Conservation (phyloP, 768 basidiomycete species). For the Suillus bovinus region DNA sequence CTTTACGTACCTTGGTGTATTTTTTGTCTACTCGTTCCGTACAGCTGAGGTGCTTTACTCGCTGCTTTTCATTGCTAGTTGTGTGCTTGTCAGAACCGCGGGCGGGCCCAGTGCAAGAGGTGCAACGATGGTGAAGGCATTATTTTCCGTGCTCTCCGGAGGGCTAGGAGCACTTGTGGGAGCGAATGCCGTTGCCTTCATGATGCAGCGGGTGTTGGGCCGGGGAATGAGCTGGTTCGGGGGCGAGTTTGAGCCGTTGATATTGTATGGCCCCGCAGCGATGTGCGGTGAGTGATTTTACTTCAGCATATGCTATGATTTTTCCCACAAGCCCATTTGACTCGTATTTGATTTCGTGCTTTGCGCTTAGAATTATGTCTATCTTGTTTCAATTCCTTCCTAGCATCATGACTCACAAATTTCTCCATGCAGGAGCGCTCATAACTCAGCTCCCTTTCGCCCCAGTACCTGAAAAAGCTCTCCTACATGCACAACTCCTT, state of each 20-base stretch:
- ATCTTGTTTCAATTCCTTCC: background rate
- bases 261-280: constrained; percentile 75
- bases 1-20: constrained; percentile 67
- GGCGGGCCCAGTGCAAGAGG: constrained; percentile 2
- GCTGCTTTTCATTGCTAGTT: constrained; percentile 46
- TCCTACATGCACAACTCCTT: constrained; percentile 62
- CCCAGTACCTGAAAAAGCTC: constrained; percentile 11
- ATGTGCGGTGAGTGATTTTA: constrained; percentile 55
- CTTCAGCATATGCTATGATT: background rate
- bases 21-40: constrained; percentile 73
- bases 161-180: constrained; percentile 57
- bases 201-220: constrained; percentile 62
- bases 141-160: constrained; percentile 51
- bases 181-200: constrained; percentile 69
- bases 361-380: background rate
- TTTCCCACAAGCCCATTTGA: background rate
- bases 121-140: constrained; percentile 37
- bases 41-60: constrained; percentile 68
- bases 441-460: constrained; percentile 60
- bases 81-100: constrained; percentile 42
- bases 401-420: background rate
- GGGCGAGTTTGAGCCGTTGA: constrained; percentile 60
- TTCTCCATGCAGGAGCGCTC: constrained; percentile 51
- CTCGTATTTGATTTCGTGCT: background rate
- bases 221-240: constrained; percentile 88